Evolutionary conservation across 1,284 basidiomycete species (phyloP).

Genomic region (Sporisorium iseilematis-ciliati): DNA sequence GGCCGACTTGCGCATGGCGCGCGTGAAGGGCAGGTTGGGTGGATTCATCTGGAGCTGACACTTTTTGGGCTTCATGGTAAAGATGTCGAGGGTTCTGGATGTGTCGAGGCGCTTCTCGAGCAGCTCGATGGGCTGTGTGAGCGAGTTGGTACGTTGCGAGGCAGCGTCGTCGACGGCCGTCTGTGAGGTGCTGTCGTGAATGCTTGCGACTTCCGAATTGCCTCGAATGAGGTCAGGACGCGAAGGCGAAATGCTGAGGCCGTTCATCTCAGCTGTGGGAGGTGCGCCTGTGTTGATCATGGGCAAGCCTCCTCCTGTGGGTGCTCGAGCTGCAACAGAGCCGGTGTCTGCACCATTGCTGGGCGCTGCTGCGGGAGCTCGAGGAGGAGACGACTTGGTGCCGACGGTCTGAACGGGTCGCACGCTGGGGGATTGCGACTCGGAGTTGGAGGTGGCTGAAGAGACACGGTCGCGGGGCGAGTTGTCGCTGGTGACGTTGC

Average conservation of each 20-base stretch:
- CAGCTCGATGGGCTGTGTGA: conserved; percentile 71
- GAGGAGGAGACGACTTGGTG: conserved; percentile 17
- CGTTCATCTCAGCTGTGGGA: conserved; percentile 27
- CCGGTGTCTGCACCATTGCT: conserved; percentile 12
- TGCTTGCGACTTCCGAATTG: conserved; percentile 38
- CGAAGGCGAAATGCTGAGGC: conserved; percentile 26
- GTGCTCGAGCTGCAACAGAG: conserved; percentile 19
- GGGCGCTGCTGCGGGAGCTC: conserved; percentile 8
- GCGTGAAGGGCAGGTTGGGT: conserved; percentile 81
- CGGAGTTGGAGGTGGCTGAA: conserved; percentile 56
- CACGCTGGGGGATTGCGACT: conserved; percentile 29
- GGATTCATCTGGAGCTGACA: conserved; percentile 92
- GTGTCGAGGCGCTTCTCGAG: conserved; percentile 86
- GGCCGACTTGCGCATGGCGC: conserved; percentile 80
- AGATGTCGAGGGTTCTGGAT: conserved; percentile 87
- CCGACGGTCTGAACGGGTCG: conserved; percentile 24
- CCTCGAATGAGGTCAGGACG: conserved; percentile 39
- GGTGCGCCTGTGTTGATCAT: conserved; percentile 21
- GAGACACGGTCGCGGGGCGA: conserved; percentile 49
- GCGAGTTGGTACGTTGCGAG: conserved; percentile 34
- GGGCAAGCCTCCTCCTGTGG: conserved; percentile 29
- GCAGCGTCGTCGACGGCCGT: conserved; percentile 19
- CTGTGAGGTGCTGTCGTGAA: conserved; percentile 34
- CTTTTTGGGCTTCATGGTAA: conserved; percentile 90
- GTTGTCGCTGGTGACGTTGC: conserved; percentile 45